A percentile compares a stretch with the other conserved stretches of the same genome.
These are phyloP conservation scores for Backusella westeae DNA, from an alignment of 192 early-diverging fungal species.

Conservation along the genomic window DNA sequence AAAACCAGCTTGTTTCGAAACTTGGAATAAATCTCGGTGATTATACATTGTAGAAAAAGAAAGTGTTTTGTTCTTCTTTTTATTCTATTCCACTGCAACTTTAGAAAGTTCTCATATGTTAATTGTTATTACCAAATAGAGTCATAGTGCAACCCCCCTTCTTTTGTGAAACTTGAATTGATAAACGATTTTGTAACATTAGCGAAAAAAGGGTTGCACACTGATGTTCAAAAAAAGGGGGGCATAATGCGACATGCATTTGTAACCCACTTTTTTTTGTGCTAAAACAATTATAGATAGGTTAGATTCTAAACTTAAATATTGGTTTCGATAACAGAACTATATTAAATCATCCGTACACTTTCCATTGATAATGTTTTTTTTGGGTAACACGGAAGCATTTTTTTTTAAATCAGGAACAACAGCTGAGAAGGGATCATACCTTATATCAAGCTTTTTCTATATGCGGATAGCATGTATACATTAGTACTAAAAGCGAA, in stretches of 20 bases:
- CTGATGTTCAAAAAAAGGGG: neutral
- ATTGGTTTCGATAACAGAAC: neutral
- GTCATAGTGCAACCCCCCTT: neutral
- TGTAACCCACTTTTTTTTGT: neutral
- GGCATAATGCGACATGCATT: neutral
- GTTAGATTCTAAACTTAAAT: constrained; percentile 2
- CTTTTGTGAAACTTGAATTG: neutral
- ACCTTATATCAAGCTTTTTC: neutral
- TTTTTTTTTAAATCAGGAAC: neutral
- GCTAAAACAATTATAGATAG: neutral
- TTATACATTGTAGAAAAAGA: neutral
- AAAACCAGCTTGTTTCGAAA: neutral
- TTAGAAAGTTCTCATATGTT: neutral
- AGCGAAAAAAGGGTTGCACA: neutral
- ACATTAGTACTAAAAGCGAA: neutral
- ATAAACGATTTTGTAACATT: neutral
- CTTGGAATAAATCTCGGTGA: neutral
- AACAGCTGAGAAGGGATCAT: neutral
- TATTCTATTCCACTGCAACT: neutral
- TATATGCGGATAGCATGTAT: neutral
- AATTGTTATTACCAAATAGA: neutral
- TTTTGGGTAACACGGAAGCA: neutral
- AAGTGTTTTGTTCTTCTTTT: neutral
- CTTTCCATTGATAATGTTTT: neutral
- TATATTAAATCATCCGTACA: neutral